Evolutionary conservation across 2,329 filamentous ascomycete genomes (phyloP).

Genomic region (Blastomyces parvus): DNA sequence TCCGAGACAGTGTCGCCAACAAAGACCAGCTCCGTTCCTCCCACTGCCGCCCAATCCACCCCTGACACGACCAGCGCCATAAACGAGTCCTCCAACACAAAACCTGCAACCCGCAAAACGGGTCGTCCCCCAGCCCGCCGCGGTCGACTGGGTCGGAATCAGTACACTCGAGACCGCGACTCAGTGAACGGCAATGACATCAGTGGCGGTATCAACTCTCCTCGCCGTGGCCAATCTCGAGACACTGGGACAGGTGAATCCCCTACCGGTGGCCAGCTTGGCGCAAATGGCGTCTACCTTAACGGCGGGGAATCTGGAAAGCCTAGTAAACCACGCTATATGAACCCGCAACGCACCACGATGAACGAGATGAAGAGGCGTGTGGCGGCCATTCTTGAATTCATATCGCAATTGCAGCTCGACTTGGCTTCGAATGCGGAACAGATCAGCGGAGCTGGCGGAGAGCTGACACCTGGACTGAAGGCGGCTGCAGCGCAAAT

Average conservation of each 20-base stretch:
- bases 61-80: constrained; percentile 34
- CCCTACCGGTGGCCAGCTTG: constrained; percentile 24
- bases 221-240: constrained; percentile 34
- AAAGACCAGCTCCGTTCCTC: constrained; percentile 33
- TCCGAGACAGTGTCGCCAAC: constrained; percentile 54
- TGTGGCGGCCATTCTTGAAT: constrained; percentile 75
- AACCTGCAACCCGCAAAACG: constrained; percentile 49
- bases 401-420: constrained; percentile 78
- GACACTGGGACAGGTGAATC: constrained; percentile 31
- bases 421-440: constrained; percentile 60
- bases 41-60: constrained; percentile 34
- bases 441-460: constrained; percentile 31
- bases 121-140: constrained; percentile 56
- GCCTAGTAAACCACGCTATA: constrained; percentile 51
- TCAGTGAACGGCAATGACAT: constrained; percentile 44
- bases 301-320: constrained; percentile 50
- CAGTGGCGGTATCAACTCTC: constrained; percentile 27
- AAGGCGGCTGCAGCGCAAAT: constrained; percentile 26
- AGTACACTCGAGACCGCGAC: constrained; percentile 71
- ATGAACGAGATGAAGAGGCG: constrained; percentile 84
- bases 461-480: constrained; percentile 16
- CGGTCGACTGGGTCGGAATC: constrained; percentile 61
- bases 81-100: constrained; percentile 29
- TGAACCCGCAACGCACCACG: constrained; percentile 53
- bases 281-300: constrained; percentile 38